Evolutionary conservation across 345 rosid species (phyloP).

Genomic region (Viola odorata): DNA sequence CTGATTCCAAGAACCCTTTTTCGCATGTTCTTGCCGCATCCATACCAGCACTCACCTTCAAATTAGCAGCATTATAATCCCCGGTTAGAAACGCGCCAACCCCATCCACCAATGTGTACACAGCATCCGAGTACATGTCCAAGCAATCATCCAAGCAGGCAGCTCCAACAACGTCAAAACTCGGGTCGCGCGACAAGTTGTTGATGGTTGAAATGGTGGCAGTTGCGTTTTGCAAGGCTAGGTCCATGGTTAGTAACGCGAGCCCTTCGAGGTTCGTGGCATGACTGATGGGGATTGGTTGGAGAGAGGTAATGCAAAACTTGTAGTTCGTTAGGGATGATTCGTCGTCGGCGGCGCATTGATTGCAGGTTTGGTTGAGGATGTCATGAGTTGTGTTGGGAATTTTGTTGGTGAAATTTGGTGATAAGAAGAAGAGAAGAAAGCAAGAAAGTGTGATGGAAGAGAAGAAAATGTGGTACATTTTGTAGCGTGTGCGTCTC

Average conservation of each 20-base stretch:
- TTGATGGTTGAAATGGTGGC: background rate
- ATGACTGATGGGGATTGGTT: background rate
- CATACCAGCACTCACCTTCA: background rate
- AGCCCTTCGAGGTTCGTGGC: background rate
- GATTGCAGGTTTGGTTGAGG: background rate
- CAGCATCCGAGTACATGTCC: background rate
- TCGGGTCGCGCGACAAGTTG: background rate
- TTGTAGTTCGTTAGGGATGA: background rate
- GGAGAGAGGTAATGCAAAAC: background rate
- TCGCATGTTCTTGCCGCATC: background rate
- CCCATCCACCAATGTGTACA: background rate
- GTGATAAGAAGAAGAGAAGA: background rate
- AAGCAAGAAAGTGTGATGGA: background rate
- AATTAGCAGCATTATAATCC: background rate
- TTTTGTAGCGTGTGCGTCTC: too few relatives aligned
- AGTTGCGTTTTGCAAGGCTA: background rate
- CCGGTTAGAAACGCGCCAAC: background rate
- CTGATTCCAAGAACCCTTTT: background rate
- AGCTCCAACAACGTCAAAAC: background rate
- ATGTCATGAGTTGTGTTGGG: background rate
- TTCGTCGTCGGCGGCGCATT: background rate
- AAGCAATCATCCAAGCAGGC: background rate
- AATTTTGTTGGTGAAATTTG: background rate
- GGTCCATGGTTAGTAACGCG: background rate
- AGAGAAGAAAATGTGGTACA: background rate